A percentile compares a stretch with the other conserved stretches of the same genome.
These are phyloP conservation scores for Geotrichum aggregatum DNA, from an alignment of 1,139 yeast genomes.

Conservation along the genomic window DNA sequence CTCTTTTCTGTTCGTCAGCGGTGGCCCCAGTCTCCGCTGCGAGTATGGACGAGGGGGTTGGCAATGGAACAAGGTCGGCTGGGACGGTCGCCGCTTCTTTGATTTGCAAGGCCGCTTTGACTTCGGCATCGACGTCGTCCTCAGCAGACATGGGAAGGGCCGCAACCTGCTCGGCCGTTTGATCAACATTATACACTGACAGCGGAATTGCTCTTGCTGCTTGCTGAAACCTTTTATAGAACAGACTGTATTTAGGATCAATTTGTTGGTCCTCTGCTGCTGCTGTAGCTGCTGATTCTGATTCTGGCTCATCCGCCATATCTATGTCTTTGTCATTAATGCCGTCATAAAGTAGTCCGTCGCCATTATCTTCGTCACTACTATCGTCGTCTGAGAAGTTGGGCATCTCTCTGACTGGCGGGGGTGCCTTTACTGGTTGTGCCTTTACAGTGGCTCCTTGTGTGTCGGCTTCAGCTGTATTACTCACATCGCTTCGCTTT, in stretches of 20 bases:
- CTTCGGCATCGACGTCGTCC: slow-evolving; percentile 16
- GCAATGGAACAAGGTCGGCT: slow-evolving; percentile 20
- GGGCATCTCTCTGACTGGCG: slow-evolving; percentile 22
- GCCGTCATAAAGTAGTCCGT: neutral
- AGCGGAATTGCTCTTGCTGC: slow-evolving; percentile 21
- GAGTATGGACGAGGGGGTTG: slow-evolving; percentile 7
- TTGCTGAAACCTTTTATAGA: slow-evolving; percentile 23
- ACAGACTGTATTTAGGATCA: slow-evolving; percentile 23
- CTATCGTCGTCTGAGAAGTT: slow-evolving; percentile 23
- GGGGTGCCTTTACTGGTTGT: no score
- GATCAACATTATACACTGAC: slow-evolving; percentile 16
- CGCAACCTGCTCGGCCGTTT: slow-evolving; percentile 3
- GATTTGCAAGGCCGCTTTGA: slow-evolving; percentile 11
- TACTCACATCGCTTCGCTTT: slow-evolving; percentile 19
- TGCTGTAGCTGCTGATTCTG: slow-evolving; percentile 14
- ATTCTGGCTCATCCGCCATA: slow-evolving; percentile 5
- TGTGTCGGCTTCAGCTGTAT: slow-evolving; percentile 26
- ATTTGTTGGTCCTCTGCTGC: neutral
- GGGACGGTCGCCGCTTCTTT: slow-evolving; percentile 19
- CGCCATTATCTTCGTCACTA: slow-evolving; percentile 9
- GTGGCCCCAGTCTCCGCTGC: neutral
- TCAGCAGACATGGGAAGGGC: slow-evolving; percentile 12
- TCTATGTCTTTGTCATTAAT: slow-evolving; percentile 6
- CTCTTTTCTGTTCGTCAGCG: neutral
- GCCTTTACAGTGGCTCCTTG: slow-evolving; percentile 23